These are phyloP conservation scores for Termitomyces sp. DNA, from an alignment of 768 basidiomycete species.

Conservation along the genomic window DNA sequence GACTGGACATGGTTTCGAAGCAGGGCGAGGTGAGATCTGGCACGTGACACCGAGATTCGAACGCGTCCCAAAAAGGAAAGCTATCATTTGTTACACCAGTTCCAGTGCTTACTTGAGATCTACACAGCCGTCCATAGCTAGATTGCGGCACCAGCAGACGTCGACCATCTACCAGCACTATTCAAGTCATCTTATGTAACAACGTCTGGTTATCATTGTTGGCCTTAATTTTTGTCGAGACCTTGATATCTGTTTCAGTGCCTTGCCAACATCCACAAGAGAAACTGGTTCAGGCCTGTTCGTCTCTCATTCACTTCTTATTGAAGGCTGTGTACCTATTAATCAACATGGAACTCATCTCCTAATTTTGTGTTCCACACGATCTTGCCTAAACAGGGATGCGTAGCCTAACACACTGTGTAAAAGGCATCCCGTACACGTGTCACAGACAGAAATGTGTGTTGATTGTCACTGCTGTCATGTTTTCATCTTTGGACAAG, in stretches of 20 bases:
- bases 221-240: slow-evolving; percentile 1
- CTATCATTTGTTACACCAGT: background rate
- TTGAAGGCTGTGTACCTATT: slow-evolving; percentile 13
- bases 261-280: slow-evolving; percentile 12
- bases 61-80: background rate
- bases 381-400: slow-evolving; percentile 13
- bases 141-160: background rate
- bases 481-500: slow-evolving; percentile 1
- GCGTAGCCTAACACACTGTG: slow-evolving; percentile 9
- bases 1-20: slow-evolving; percentile 43
- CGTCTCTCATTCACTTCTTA: background rate
- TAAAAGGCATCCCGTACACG: background rate
- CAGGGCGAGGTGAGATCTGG: background rate
- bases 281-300: slow-evolving; percentile 8
- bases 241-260: slow-evolving; percentile 17
- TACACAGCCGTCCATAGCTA: slow-evolving; percentile 5
- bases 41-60: slow-evolving; percentile 5
- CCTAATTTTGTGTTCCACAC: slow-evolving; percentile 8
- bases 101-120: background rate
- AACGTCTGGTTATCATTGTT: slow-evolving; percentile 13
- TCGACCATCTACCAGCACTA: background rate
- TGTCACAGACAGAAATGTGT: slow-evolving; percentile 5
- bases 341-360: slow-evolving; percentile 6
- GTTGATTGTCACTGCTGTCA: slow-evolving; percentile 14
- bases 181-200: slow-evolving; percentile 4